Conservation (phyloP, 306 rosid genomes). For the Citrullus colocynthis region DNA sequence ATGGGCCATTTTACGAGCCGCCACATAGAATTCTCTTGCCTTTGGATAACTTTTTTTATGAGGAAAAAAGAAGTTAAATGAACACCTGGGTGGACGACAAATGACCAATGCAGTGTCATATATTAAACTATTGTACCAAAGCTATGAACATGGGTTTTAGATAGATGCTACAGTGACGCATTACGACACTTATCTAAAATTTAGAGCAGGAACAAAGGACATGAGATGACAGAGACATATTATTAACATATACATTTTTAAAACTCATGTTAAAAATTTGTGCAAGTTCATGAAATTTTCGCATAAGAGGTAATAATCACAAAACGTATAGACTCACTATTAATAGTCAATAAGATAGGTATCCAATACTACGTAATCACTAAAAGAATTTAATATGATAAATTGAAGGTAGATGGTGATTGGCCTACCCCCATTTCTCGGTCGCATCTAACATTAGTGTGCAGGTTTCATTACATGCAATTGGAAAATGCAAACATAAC, state of each 20-base stretch:
- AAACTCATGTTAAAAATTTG: neutral
- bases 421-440: neutral
- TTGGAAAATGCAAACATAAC: neutral
- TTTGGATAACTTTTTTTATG: neutral
- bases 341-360: neutral
- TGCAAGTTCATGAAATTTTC: no score
- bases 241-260: neutral
- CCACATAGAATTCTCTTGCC: neutral
- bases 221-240: neutral
- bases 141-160: neutral
- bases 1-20: neutral
- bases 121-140: neutral
- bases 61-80: no score
- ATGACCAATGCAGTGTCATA: neutral
- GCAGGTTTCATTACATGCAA: neutral
- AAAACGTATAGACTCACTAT: neutral
- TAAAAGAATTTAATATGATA: neutral
- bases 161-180: neutral
- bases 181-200: neutral
- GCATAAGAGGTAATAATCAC: neutral
- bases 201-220: neutral
- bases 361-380: neutral
- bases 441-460: neutral
- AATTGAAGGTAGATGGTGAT: neutral
- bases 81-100: neutral